Conservation (phyloP, 2,329 filamentous ascomycete genomes). For the Ophiostoma fasciatum region DNA sequence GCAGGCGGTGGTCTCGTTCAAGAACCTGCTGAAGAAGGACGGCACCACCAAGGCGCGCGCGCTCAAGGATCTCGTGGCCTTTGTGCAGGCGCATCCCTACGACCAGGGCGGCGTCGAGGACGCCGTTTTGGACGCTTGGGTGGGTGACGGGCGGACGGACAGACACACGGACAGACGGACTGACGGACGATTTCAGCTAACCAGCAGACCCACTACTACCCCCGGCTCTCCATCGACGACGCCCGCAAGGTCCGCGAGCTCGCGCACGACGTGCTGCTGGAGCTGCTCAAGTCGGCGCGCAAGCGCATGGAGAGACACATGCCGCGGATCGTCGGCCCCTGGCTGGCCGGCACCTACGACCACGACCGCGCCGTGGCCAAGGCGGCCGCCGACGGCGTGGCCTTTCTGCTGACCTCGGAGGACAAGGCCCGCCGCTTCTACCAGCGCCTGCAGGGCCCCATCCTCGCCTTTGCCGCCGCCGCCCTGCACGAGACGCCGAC, state of each 20-base stretch:
- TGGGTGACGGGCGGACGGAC: too few species aligned
- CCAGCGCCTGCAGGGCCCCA: conserved; percentile 64
- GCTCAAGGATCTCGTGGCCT: conserved; percentile 64
- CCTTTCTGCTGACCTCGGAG: conserved; percentile 58
- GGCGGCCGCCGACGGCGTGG: conserved; percentile 63
- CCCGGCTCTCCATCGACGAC: conserved; percentile 79
- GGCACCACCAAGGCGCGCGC: conserved; percentile 83
- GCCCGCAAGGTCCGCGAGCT: conserved; percentile 77
- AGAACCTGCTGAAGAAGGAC: conserved; percentile 86
- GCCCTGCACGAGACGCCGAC: conserved; percentile 67
- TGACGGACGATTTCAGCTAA: too few species aligned
- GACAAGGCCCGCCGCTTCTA: conserved; percentile 69
- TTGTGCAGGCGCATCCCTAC: conserved; percentile 40
- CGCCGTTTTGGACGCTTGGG: conserved; percentile 76
- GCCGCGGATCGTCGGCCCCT: conserved; percentile 66
- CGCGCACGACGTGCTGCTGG: conserved; percentile 58
- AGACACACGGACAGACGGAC: too few species aligned
- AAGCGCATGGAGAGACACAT: conserved; percentile 75
- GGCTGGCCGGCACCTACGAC: conserved; percentile 83
- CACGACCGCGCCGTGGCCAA: conserved; percentile 62
- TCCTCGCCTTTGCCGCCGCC: conserved; percentile 68
- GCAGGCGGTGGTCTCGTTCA: conserved; percentile 77
- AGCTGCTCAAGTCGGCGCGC: conserved; percentile 46
- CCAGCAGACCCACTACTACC: conserved; percentile 64
- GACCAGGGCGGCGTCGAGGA: conserved; percentile 54